Evolutionary conservation across 2,329 filamentous ascomycete species (phyloP).

Genomic region (Fusarium oligoseptatum): DNA sequence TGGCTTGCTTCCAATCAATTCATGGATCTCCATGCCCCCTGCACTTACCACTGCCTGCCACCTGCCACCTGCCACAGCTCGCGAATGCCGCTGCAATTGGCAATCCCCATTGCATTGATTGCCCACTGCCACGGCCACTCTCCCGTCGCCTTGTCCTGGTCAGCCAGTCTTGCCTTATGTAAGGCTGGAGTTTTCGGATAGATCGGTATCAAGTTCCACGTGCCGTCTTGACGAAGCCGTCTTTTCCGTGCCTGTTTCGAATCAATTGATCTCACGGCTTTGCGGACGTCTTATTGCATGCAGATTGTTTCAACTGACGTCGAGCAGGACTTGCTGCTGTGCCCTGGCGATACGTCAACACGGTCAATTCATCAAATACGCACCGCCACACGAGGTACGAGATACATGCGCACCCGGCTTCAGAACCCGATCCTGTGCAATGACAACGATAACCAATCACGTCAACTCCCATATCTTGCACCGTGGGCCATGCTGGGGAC

Average conservation of each 20-base stretch:
- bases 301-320: constrained; percentile 10
- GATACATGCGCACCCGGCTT: constrained; percentile 31
- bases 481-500: constrained; percentile 30
- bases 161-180: constrained; percentile 7
- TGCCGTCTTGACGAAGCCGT: constrained; percentile 21
- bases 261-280: constrained; percentile 16
- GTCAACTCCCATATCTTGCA: constrained; percentile 21
- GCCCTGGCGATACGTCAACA: constrained; percentile 19
- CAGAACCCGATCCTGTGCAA: constrained; percentile 31
- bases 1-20: neutral
- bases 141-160: neutral
- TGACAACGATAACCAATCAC: constrained; percentile 32
- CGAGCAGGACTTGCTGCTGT: constrained; percentile 8
- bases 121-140: neutral
- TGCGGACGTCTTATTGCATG: constrained; percentile 10
- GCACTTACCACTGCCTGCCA: constrained; percentile 12
- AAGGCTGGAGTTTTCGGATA: constrained; percentile 23
- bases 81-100: constrained; percentile 4
- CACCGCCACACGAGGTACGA: constrained; percentile 36
- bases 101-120: constrained; percentile 4
- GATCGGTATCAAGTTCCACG: constrained; percentile 17
- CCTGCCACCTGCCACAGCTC: neutral
- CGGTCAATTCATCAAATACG: constrained; percentile 26
- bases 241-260: constrained; percentile 22
- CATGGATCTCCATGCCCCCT: neutral